phyloP scores from a whole-genome alignment of 352 stramenopile species.

The Pythium folliculosum region DNA sequence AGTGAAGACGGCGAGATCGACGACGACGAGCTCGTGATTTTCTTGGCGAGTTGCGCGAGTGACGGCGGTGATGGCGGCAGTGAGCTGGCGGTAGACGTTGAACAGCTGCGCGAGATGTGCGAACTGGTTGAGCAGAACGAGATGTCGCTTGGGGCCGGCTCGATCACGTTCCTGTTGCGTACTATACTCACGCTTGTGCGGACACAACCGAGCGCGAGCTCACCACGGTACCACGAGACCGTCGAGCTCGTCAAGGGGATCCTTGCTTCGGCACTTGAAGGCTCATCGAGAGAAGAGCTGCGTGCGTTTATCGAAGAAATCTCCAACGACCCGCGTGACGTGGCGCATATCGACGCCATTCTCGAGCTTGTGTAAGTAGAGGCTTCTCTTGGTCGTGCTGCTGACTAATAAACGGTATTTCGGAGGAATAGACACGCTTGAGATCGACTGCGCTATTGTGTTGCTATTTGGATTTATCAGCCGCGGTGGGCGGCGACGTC shows the following conservation, averaged over 20 bases:
- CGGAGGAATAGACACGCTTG: neutral
- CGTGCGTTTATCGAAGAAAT: conserved; percentile 24
- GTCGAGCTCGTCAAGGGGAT: conserved; percentile 17
- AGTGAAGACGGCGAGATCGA: conserved; percentile 34
- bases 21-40: conserved; percentile 63
- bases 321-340: conserved; percentile 17
- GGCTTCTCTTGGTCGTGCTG: neutral
- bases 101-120: conserved; percentile 19
- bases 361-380: conserved; percentile 10
- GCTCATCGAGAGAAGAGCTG: conserved; percentile 25
- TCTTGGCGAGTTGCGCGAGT: conserved; percentile 51
- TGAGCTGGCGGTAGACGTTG: conserved; percentile 2
- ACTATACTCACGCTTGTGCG: conserved; percentile 16
- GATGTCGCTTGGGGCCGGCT: conserved; percentile 13
- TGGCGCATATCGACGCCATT: conserved; percentile 12
- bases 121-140: conserved; percentile 13
- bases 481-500: conserved; percentile 22
- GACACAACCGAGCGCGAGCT: neutral
- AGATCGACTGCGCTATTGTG: neutral
- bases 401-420: neutral
- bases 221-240: conserved; percentile 1
- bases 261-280: conserved; percentile 15
- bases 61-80: neutral
- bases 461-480: conserved; percentile 22
- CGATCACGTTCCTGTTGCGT: conserved; percentile 25